These are phyloP conservation scores for Hypoxylon sp. DNA, from an alignment of 2,329 filamentous ascomycete species.

Conservation along the genomic window DNA sequence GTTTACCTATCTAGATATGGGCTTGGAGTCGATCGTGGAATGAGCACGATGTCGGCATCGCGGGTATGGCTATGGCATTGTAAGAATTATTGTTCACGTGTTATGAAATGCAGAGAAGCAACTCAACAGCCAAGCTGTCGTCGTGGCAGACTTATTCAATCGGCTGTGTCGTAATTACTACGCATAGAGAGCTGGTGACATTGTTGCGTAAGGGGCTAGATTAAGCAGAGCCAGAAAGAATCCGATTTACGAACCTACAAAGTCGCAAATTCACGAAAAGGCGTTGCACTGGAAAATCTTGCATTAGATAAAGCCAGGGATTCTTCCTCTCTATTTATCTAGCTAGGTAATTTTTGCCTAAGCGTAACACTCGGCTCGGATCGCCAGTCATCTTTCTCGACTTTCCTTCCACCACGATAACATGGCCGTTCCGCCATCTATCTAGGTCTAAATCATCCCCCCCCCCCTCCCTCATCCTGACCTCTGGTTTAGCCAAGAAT, in stretches of 20 bases:
- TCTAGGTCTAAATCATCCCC: conserved; percentile 16
- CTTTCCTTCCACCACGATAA: neutral
- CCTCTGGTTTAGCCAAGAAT: neutral
- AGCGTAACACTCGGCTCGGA: neutral
- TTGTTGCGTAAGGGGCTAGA: neutral
- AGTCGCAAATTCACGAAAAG: neutral
- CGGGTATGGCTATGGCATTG: conserved; percentile 11
- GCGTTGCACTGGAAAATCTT: neutral
- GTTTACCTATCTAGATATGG: conserved; percentile 4
- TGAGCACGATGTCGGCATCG: conserved; percentile 3
- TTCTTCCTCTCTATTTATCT: conserved; percentile 16
- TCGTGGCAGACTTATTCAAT: no score
- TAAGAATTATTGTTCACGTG: conserved; percentile 27
- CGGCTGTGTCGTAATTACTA: no score
- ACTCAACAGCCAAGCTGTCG: neutral
- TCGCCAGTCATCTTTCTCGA: neutral
- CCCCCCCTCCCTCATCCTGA: conserved; percentile 23
- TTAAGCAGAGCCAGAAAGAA: neutral
- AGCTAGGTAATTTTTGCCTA: conserved; percentile 18
- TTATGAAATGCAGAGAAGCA: conserved; percentile 1
- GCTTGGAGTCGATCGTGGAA: neutral
- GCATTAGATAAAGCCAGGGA: neutral
- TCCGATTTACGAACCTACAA: neutral
- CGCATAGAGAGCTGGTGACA: no score
- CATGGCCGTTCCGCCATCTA: neutral